Conservation (phyloP, 371 early-diverging fungal species). For the Mortierella sp. region DNA sequence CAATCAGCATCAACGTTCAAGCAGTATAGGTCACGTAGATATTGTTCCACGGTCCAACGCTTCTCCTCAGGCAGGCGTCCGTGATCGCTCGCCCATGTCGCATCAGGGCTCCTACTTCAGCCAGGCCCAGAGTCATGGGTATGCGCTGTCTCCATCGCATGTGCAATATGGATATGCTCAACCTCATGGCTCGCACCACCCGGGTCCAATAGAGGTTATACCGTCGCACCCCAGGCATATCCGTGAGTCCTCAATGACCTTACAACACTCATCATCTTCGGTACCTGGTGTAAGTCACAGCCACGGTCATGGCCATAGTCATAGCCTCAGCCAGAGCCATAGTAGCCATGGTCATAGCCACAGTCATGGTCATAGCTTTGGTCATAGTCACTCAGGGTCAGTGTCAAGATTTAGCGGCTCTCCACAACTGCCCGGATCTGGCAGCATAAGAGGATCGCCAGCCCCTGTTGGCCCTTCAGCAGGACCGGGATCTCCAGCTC, state of each 20-base stretch:
- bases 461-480: slow-evolving; percentile 23
- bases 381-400: slow-evolving; percentile 31
- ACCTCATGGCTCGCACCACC: slow-evolving; percentile 22
- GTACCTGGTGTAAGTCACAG: not conserved
- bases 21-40: slow-evolving; percentile 36
- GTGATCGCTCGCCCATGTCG: slow-evolving; percentile 37
- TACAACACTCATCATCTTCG: slow-evolving; percentile 25
- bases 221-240: slow-evolving; percentile 31
- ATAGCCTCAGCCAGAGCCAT: slow-evolving; percentile 6
- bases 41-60: slow-evolving; percentile 25
- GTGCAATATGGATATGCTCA: slow-evolving; percentile 20
- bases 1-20: slow-evolving; percentile 38
- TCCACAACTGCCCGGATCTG: slow-evolving; percentile 38
- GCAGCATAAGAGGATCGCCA: slow-evolving; percentile 33
- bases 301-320: slow-evolving; percentile 9
- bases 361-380: slow-evolving; percentile 16
- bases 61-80: slow-evolving; percentile 28
- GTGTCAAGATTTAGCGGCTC: slow-evolving; percentile 44
- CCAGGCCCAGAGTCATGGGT: slow-evolving; percentile 31
- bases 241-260: slow-evolving; percentile 17
- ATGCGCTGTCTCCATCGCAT: slow-evolving; percentile 18
- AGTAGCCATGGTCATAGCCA: slow-evolving; percentile 7
- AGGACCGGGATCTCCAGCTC: slow-evolving; percentile 39
- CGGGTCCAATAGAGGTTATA: slow-evolving; percentile 27
- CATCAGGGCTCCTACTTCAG: slow-evolving; percentile 42